phyloP scores from a whole-genome alignment of 306 rosid species.

The Ziziphus jujuba region DNA sequence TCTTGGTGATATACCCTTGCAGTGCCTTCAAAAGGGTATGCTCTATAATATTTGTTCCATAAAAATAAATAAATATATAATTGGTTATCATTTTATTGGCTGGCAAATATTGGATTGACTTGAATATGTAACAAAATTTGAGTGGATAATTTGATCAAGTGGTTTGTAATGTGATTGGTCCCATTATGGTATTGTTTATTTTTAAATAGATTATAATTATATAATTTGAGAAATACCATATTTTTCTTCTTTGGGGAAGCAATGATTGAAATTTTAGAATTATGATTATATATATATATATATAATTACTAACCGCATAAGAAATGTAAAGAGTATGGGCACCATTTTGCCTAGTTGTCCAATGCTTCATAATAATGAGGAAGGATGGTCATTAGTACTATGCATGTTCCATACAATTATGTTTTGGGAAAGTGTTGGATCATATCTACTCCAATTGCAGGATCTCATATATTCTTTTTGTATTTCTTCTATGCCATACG shows the following conservation, averaged over 20 bases:
- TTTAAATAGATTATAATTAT: neutral
- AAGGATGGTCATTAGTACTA: neutral
- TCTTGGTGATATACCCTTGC: constrained; percentile 1
- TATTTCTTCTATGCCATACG: too few relatives aligned
- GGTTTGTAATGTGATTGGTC: neutral
- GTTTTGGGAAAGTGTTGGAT: constrained; percentile 5
- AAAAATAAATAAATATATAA: neutral
- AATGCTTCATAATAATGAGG: constrained; percentile 10
- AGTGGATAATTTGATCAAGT: neutral
- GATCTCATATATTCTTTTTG: too few relatives aligned
- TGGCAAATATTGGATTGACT: constrained; percentile 23
- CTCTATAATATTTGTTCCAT: neutral
- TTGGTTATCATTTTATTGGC: constrained; percentile 15
- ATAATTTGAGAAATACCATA: neutral
- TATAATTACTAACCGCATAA: neutral
- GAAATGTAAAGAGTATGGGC: constrained; percentile 37
- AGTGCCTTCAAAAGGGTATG: neutral
- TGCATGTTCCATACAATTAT: neutral
- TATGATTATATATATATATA: too few relatives aligned
- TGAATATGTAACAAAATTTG: neutral
- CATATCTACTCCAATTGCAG: too few relatives aligned
- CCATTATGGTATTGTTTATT: too few relatives aligned
- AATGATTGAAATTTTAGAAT: constrained; percentile 15
- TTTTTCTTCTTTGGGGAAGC: constrained; percentile 14
- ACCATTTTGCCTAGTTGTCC: constrained; percentile 29